Conservation (phyloP, 257 asterid genomes). For the Solanum etuberosum region DNA sequence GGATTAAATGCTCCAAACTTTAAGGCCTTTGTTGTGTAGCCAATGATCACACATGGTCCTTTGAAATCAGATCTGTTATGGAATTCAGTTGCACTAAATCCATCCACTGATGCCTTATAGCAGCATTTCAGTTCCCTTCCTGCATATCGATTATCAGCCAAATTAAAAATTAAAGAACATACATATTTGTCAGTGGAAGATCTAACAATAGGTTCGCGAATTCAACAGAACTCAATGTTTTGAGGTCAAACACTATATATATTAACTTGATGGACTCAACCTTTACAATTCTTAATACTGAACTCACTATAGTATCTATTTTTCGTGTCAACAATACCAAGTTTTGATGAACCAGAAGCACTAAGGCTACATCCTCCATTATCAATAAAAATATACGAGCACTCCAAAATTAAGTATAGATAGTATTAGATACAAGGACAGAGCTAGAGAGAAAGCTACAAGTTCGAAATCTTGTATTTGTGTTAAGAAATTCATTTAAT, state of each 20-base stretch:
- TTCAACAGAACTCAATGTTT: background rate
- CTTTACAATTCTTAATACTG: background rate
- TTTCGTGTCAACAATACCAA: background rate
- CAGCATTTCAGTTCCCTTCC: constrained; percentile 77
- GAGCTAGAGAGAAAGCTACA: background rate
- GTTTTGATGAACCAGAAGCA: background rate
- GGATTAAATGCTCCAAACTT: constrained; percentile 91
- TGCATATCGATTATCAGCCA: constrained; percentile 4
- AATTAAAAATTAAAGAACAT: background rate
- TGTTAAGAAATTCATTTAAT: background rate
- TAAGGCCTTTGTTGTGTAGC: constrained; percentile 49
- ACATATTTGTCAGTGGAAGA: background rate
- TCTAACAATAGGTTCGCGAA: background rate
- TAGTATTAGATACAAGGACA: background rate
- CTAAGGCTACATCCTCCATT: background rate
- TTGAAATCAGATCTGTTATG: constrained; percentile 73
- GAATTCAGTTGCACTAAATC: constrained; percentile 73
- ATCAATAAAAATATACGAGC: background rate
- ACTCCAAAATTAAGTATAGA: background rate
- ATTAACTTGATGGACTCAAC: background rate
- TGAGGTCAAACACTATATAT: background rate
- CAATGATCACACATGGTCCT: constrained; percentile 82
- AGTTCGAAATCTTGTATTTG: background rate
- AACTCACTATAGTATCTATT: background rate
- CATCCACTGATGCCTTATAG: constrained; percentile 73